Conservation (phyloP, 2,329 filamentous ascomycete genomes). For the Hypomyces rosellus region DNA sequence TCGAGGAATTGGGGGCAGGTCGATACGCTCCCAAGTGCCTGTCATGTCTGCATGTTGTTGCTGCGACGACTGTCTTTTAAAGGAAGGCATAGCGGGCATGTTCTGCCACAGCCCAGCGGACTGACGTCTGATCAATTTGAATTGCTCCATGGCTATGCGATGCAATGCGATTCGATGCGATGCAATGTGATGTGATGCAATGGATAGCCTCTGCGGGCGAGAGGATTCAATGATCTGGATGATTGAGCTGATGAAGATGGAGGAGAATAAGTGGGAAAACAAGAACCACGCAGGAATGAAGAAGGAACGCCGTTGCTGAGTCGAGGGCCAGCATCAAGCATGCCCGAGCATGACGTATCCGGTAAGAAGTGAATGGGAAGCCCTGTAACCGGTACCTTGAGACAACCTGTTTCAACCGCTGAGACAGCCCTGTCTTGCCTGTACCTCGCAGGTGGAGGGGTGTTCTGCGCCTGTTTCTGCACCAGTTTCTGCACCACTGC, state of each 20-base stretch:
- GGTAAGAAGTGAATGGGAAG: too few species aligned
- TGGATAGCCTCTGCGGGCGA: too few species aligned
- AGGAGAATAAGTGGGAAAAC: background rate
- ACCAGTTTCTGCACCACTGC: background rate
- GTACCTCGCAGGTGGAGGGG: too few species aligned
- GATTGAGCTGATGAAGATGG: too few species aligned
- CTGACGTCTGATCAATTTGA: slow-evolving; percentile 48
- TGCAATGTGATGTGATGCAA: background rate
- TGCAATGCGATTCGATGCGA: too few species aligned
- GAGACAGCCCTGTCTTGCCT: too few species aligned
- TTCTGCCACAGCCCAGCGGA: slow-evolving; percentile 47
- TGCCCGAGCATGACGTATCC: too few species aligned
- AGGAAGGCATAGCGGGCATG: slow-evolving; percentile 31
- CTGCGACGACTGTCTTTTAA: slow-evolving; percentile 6
- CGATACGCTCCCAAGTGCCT: slow-evolving; percentile 56
- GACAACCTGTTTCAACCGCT: too few species aligned
- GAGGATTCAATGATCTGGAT: too few species aligned
- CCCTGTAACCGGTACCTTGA: too few species aligned
- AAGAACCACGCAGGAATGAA: background rate
- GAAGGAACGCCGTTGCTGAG: background rate
- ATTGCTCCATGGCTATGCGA: slow-evolving; percentile 42
- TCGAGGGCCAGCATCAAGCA: too few species aligned
- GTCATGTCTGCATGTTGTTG: slow-evolving; percentile 33
- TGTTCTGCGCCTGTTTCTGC: background rate
- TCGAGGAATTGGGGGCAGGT: slow-evolving; percentile 52